Conservation (phyloP, 345 rosid genomes). For the Dovyalis caffra region DNA sequence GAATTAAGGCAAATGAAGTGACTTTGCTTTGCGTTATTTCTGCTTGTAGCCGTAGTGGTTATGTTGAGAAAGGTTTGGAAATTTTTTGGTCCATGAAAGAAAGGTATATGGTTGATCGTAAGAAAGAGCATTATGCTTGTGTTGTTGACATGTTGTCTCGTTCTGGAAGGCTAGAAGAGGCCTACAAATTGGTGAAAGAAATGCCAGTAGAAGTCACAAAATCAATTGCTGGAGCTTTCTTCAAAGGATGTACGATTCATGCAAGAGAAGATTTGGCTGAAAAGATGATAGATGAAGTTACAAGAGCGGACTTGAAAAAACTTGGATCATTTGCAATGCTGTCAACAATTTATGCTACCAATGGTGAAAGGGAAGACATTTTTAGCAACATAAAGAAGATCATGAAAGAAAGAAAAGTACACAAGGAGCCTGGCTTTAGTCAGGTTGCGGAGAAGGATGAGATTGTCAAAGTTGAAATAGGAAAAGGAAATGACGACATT, state of each 20-base stretch:
- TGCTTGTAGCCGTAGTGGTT: background rate
- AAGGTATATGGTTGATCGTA: background rate
- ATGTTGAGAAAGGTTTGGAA: background rate
- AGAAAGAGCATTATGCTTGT: background rate
- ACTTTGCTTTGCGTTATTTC: background rate
- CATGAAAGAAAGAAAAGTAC: no score
- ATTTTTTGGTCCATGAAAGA: slow-evolving; percentile 1
- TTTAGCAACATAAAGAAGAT: no score
- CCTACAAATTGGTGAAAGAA: slow-evolving; percentile 9
- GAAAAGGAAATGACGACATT: background rate
- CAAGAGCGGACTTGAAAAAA: no score
- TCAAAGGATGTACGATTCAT: no score
- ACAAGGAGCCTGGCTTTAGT: background rate
- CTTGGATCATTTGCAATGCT: no score
- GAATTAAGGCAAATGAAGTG: slow-evolving; percentile 1
- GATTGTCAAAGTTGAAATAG: background rate
- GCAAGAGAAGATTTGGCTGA: no score
- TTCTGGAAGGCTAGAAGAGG: background rate
- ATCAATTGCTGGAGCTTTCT: no score
- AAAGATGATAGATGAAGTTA: no score
- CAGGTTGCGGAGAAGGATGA: slow-evolving; percentile 9
- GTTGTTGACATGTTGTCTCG: slow-evolving; percentile 4
- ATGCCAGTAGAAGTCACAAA: background rate
- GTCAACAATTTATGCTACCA: no score
- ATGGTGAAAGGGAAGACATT: no score